Percentiles rank a stretch among this genome's conserved stretches.
phyloP scores from a whole-genome alignment of 2,329 filamentous ascomycete species.

The Talaromyces piceae region DNA sequence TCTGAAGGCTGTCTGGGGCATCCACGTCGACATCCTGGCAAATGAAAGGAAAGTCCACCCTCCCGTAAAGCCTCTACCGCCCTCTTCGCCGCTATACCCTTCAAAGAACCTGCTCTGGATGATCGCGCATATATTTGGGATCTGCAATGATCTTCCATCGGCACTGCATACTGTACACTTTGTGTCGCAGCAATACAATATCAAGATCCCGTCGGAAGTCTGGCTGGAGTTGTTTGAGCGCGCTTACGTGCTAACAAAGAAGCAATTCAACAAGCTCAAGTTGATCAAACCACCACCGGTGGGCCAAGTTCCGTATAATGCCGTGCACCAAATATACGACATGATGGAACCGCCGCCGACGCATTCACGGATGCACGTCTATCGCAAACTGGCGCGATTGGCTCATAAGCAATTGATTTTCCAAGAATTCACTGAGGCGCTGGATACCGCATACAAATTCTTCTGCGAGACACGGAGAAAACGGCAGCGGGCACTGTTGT shows the following conservation, averaged over 20 bases:
- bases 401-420: conserved; percentile 17
- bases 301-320: conserved; percentile 32
- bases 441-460: conserved; percentile 24
- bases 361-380: conserved; percentile 51
- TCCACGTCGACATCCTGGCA: conserved; percentile 41
- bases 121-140: conserved; percentile 62
- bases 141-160: conserved; percentile 54
- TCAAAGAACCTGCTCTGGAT: conserved; percentile 53
- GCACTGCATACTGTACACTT: conserved; percentile 56
- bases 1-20: conserved; percentile 47
- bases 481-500: conserved; percentile 18
- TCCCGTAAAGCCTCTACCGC: conserved; percentile 34
- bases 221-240: conserved; percentile 65
- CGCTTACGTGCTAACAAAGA: conserved; percentile 52
- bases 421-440: conserved; percentile 19
- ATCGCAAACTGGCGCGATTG: conserved; percentile 29
- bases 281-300: conserved; percentile 17
- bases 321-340: conserved; percentile 50
- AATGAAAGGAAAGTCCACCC: conserved; percentile 24
- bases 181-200: conserved; percentile 52
- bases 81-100: conserved; percentile 51
- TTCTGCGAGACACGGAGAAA: conserved; percentile 22
- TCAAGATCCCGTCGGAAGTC: conserved; percentile 49
- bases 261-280: conserved; percentile 26
- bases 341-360: conserved; percentile 57